phyloP scores from a whole-genome alignment of 1,284 basidiomycete species.

The Fomitopsis schrenkii region DNA sequence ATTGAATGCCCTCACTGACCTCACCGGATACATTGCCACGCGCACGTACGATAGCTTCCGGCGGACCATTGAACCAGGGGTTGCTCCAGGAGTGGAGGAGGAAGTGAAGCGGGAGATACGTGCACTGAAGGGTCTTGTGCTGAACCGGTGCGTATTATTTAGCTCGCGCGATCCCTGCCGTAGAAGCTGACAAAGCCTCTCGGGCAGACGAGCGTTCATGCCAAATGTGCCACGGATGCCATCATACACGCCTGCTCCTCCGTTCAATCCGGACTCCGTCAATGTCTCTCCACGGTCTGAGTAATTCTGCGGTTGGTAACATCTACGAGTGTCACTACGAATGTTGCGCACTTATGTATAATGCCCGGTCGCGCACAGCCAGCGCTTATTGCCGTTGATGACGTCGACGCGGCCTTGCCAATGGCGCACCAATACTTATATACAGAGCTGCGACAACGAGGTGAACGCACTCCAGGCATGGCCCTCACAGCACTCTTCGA shows the following conservation, averaged over 20 bases:
- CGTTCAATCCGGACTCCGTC: background rate
- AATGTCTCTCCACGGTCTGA: background rate
- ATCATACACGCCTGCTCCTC: constrained; percentile 1
- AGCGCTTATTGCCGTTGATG: too few species aligned
- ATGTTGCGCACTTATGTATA: too few species aligned
- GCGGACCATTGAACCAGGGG: constrained; percentile 15
- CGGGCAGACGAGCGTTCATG: constrained; percentile 45
- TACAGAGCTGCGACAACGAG: too few species aligned
- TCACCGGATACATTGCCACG: constrained; percentile 64
- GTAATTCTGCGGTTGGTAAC: too few species aligned
- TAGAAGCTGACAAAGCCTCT: background rate
- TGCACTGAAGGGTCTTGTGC: constrained; percentile 61
- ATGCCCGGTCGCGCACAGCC: too few species aligned
- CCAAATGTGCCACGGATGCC: constrained; percentile 18
- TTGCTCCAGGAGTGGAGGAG: constrained; percentile 45
- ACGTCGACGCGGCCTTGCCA: too few species aligned
- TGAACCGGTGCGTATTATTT: constrained; percentile 47
- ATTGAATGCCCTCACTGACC: constrained; percentile 52
- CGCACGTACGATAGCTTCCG: constrained; percentile 48
- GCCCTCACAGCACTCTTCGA: too few species aligned
- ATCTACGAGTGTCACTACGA: too few species aligned
- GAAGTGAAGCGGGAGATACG: constrained; percentile 61
- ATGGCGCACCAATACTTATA: too few species aligned
- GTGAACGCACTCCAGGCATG: too few species aligned
- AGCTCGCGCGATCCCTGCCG: background rate